These are phyloP conservation scores for Neurospora sp. DNA, from an alignment of 2,329 filamentous ascomycete genomes.

Conservation along the genomic window DNA sequence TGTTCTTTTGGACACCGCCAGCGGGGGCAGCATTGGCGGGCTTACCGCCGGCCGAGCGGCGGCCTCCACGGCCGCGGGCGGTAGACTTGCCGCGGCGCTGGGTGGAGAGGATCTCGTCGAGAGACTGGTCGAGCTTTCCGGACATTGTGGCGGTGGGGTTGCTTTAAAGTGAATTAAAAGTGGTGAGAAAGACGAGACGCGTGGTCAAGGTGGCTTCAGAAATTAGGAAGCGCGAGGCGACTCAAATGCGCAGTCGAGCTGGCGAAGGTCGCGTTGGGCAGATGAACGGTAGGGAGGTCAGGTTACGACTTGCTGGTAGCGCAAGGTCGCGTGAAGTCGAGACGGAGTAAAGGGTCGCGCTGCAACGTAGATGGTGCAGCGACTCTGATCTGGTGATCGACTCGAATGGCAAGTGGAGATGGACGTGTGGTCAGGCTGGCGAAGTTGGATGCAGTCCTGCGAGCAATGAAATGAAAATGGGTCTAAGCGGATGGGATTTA, in stretches of 20 bases:
- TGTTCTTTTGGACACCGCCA: conserved; percentile 77
- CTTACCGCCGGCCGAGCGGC: conserved; percentile 40
- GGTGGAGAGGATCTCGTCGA: conserved; percentile 91
- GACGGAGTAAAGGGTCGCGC: not conserved
- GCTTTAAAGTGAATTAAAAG: conserved; percentile 1
- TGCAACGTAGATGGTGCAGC: not conserved
- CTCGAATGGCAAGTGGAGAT: not conserved
- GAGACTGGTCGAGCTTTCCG: conserved; percentile 91
- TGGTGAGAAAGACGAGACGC: not conserved
- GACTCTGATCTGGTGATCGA: not conserved
- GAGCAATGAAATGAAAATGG: conserved; percentile 15
- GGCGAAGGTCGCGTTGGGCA: not conserved
- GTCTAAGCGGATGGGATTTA: conserved; percentile 9
- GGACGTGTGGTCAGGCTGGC: conserved; percentile 14
- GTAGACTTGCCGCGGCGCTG: conserved; percentile 39
- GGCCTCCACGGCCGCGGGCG: conserved; percentile 37
- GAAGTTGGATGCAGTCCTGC: conserved; percentile 26
- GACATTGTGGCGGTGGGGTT: conserved; percentile 50
- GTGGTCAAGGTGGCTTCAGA: conserved; percentile 1
- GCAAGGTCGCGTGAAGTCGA: not conserved
- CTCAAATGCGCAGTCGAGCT: not conserved
- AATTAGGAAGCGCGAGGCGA: not conserved
- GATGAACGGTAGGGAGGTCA: not conserved
- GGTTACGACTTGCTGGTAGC: not conserved
- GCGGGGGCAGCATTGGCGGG: conserved; percentile 58